A percentile compares a stretch with the other conserved stretches of the same genome.
Evolutionary conservation across 2,329 filamentous ascomycete genomes (phyloP).

Genomic region (Fonsecaea nubica): DNA sequence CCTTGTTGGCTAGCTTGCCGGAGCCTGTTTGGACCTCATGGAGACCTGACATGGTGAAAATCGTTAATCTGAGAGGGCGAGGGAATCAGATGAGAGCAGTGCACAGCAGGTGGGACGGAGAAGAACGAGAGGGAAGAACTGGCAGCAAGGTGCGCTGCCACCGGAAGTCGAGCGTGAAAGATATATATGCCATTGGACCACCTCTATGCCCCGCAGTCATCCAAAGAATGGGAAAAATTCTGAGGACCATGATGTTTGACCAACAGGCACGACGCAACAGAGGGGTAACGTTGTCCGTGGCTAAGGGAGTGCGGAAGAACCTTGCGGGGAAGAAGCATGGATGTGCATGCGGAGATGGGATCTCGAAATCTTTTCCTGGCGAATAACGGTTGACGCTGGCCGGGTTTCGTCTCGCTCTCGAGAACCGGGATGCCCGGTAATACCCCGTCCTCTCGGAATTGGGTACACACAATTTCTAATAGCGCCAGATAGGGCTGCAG

Average conservation of each 20-base stretch:
- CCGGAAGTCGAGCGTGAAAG: neutral
- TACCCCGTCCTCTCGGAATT: neutral
- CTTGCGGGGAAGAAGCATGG: conserved; percentile 19
- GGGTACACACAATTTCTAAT: neutral
- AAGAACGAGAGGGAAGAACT: neutral
- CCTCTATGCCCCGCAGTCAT: conserved; percentile 22
- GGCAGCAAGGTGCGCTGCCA: neutral
- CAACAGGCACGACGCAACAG: conserved; percentile 7
- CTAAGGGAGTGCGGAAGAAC: conserved; percentile 8
- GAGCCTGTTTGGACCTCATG: conserved; percentile 39
- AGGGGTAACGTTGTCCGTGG: conserved; percentile 16
- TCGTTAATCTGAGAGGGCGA: neutral
- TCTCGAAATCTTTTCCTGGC: conserved; percentile 1
- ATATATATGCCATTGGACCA: conserved; percentile 23
- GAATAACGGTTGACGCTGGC: neutral
- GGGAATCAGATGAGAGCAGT: neutral
- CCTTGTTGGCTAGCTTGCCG: conserved; percentile 51
- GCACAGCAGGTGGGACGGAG: neutral
- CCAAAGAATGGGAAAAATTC: neutral
- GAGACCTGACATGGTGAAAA: conserved; percentile 33
- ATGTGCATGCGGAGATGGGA: conserved; percentile 17
- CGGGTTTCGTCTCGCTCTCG: conserved; percentile 5
- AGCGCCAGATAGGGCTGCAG: neutral
- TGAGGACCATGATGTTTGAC: conserved; percentile 9
- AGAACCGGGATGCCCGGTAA: conserved; percentile 10